Evolutionary conservation across 202 grass and related monocot genomes (phyloP).

Genomic region (Digitaria exilis): DNA sequence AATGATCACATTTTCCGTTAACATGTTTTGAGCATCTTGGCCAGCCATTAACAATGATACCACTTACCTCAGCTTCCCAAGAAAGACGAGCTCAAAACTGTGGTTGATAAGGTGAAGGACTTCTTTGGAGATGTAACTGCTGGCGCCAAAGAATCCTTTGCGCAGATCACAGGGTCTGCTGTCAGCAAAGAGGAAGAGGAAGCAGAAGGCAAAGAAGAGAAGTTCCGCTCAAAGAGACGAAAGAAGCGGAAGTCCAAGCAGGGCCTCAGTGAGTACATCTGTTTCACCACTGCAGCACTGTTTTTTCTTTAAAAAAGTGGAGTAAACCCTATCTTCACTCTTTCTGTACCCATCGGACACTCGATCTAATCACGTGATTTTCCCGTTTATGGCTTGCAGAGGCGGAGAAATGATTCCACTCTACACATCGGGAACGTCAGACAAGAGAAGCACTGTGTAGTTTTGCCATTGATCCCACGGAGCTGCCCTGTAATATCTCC

Average conservation of each 20-base stretch:
- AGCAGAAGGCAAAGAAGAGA: conserved; percentile 45
- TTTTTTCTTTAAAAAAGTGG: no score
- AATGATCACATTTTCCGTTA: conserved; percentile 12
- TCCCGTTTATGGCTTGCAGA: conserved; percentile 32
- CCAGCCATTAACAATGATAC: neutral
- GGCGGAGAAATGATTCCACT: conserved; percentile 24
- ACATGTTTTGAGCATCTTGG: neutral
- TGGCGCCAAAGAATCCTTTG: conserved; percentile 93
- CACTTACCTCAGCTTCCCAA: conserved; percentile 67
- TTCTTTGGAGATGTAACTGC: conserved; percentile 73
- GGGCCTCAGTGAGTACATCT: conserved; percentile 47
- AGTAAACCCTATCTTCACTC: no score
- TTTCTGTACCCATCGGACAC: no score
- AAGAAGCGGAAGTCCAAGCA: conserved; percentile 49
- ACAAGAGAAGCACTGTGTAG: conserved; percentile 1
- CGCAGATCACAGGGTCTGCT: conserved; percentile 76
- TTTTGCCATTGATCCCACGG: neutral
- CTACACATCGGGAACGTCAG: neutral
- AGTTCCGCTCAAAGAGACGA: conserved; percentile 44
- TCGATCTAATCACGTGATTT: no score
- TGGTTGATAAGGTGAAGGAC: conserved; percentile 89
- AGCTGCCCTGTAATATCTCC: conserved; percentile 36
- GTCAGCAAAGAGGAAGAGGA: conserved; percentile 58
- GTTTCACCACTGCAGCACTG: neutral
- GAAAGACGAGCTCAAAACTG: conserved; percentile 89